Evolutionary conservation across 495 filamentous ascomycete species (phyloP).

Genomic region (Talaromyces stipitatus): DNA sequence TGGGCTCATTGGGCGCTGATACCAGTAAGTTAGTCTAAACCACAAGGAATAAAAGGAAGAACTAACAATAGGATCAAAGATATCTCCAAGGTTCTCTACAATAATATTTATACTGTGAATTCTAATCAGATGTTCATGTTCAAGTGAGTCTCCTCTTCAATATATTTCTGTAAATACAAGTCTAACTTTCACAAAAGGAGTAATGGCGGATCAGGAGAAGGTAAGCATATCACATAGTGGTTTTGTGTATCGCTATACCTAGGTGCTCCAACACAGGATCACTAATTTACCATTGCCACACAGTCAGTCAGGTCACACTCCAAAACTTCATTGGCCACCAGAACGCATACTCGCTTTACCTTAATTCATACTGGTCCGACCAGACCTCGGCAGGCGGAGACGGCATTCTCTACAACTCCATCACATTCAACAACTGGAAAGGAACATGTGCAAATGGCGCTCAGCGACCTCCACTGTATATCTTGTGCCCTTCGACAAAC

Average conservation of each 20-base stretch:
- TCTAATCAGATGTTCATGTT: constrained; percentile 7
- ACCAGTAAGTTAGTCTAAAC: constrained; percentile 29
- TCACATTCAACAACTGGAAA: constrained; percentile 10
- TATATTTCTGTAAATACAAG: constrained; percentile 33
- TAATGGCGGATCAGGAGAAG: constrained; percentile 23
- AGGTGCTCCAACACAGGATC: no score
- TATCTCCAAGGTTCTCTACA: constrained; percentile 45
- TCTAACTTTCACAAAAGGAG: constrained; percentile 25
- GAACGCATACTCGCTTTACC: constrained; percentile 13
- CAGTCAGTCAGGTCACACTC: constrained; percentile 9
- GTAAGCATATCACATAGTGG: no score
- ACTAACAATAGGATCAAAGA: constrained; percentile 33
- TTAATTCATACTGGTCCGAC: constrained; percentile 10
- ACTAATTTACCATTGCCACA: constrained; percentile 4
- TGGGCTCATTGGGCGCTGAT: constrained; percentile 35
- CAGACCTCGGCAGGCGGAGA: constrained; percentile 1
- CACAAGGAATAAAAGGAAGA: constrained; percentile 21
- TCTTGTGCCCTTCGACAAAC: constrained; percentile 30
- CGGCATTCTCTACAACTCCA: constrained; percentile 10
- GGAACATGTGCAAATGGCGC: constrained; percentile 41
- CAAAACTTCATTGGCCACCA: constrained; percentile 14
- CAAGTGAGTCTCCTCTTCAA: constrained; percentile 29
- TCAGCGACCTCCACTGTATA: constrained; percentile 36
- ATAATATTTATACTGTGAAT: constrained; percentile 45
- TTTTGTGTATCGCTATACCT: no score